Percentiles rank a stretch among this genome's conserved stretches.
phyloP scores from a whole-genome alignment of 176 grass and related monocot species.

The Musa acuminata region DNA sequence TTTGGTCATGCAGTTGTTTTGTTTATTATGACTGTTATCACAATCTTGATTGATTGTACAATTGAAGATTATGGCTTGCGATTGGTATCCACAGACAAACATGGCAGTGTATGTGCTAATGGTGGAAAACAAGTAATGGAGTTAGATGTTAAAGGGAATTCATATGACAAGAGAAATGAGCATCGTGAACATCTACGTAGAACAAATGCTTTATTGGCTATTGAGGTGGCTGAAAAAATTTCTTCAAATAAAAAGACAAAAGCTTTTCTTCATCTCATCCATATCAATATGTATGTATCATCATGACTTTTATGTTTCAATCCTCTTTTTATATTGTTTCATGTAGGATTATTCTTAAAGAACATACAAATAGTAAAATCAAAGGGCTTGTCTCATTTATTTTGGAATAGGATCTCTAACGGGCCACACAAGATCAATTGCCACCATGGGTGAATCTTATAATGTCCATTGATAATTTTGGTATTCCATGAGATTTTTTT shows the following conservation, averaged over 20 bases:
- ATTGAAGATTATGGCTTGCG: constrained; percentile 69
- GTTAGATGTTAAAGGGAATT: constrained; percentile 38
- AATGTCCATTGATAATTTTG: no score
- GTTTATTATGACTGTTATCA: constrained; percentile 37
- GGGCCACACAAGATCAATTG: no score
- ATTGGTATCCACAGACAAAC: constrained; percentile 18
- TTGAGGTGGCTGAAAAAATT: constrained; percentile 70
- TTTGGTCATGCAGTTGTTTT: constrained; percentile 59
- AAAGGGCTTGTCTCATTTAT: no score
- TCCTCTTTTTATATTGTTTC: no score
- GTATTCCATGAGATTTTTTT: no score
- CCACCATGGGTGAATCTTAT: no score
- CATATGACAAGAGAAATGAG: constrained; percentile 35
- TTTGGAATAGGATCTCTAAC: no score
- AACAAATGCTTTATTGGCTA: constrained; percentile 54
- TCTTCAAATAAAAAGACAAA: constrained; percentile 60
- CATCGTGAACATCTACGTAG: constrained; percentile 49
- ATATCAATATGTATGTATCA: constrained; percentile 67
- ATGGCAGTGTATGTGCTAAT: constrained; percentile 23
- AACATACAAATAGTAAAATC: no score
- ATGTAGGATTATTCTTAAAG: no score
- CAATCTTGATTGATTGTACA: constrained; percentile 53
- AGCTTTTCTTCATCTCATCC: constrained; percentile 60
- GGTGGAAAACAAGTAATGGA: constrained; percentile 41
- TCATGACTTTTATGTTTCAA: constrained; percentile 6